phyloP scores from a whole-genome alignment of 208 protist genomes.

The Herpetomonas samuelpessoai region DNA sequence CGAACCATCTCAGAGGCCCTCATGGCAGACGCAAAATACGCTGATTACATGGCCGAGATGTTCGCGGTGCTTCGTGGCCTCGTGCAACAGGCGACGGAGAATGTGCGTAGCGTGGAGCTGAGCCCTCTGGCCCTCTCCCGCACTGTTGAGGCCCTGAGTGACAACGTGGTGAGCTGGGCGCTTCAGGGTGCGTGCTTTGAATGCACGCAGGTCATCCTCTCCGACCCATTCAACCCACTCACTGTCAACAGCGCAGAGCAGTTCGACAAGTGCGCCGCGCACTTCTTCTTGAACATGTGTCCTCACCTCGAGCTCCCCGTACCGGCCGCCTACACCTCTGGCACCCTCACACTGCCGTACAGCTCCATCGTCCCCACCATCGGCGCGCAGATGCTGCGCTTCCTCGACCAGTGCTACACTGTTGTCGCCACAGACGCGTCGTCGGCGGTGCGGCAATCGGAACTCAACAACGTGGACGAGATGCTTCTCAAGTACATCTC shows the following conservation, averaged over 20 bases:
- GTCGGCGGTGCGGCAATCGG: constrained; percentile 70
- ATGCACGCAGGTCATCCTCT: constrained; percentile 61
- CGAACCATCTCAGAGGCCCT: constrained; percentile 49
- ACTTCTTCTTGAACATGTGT: constrained; percentile 70
- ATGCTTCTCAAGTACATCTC: constrained; percentile 91
- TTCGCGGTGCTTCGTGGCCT: constrained; percentile 59
- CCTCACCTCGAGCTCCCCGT: constrained; percentile 59
- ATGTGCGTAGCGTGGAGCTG: constrained; percentile 65
- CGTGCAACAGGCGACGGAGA: constrained; percentile 52
- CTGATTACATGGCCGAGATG: constrained; percentile 53
- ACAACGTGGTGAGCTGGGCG: constrained; percentile 78
- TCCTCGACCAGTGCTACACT: constrained; percentile 71
- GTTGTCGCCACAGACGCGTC: constrained; percentile 61
- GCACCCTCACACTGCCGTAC: constrained; percentile 66
- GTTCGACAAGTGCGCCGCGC: constrained; percentile 52
- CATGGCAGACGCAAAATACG: constrained; percentile 44
- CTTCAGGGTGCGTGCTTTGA: constrained; percentile 76
- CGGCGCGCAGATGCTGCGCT: constrained; percentile 57
- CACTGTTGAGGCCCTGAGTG: constrained; percentile 68
- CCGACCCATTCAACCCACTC: constrained; percentile 55
- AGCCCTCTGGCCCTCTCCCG: constrained; percentile 70
- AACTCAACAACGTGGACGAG: constrained; percentile 89
- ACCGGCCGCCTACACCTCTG: constrained; percentile 38
- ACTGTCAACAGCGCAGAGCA: constrained; percentile 35
- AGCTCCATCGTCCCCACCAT: constrained; percentile 53